Percentiles rank a stretch among this genome's conserved stretches.
phyloP scores from a whole-genome alignment of 169 alveolate genomes.

The Plasmodium yoelii region DNA sequence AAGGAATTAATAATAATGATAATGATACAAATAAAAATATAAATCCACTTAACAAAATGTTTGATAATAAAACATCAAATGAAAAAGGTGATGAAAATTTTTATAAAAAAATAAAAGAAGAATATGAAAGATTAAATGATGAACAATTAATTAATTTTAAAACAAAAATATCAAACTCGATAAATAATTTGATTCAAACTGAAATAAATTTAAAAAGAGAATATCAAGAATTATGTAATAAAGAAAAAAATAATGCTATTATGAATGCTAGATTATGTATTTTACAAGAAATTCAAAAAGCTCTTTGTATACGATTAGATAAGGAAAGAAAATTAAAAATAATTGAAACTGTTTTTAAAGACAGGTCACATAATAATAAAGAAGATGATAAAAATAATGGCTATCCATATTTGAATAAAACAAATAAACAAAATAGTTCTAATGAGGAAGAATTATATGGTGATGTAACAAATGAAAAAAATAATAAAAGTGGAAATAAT shows the following conservation, averaged over 20 bases:
- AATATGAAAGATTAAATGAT: slow-evolving; percentile 41
- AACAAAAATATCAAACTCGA: slow-evolving; percentile 62
- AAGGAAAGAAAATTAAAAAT: slow-evolving; percentile 66
- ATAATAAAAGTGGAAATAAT: slow-evolving; percentile 3
- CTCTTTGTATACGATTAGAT: slow-evolving; percentile 57
- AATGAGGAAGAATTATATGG: not conserved
- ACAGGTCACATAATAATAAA: not conserved
- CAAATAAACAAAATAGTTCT: not conserved
- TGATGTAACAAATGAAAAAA: not conserved
- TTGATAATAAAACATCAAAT: slow-evolving; percentile 48
- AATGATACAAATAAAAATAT: slow-evolving; percentile 6
- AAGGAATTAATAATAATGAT: slow-evolving; percentile 1
- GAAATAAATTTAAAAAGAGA: slow-evolving; percentile 63
- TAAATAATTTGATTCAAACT: slow-evolving; percentile 56
- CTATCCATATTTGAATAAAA: not conserved
- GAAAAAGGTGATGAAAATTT: slow-evolving; percentile 73
- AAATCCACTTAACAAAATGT: slow-evolving; percentile 12
- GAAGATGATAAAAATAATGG: not conserved
- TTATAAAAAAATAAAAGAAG: slow-evolving; percentile 70
- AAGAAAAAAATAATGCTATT: slow-evolving; percentile 64
- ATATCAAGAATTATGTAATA: slow-evolving; percentile 64
- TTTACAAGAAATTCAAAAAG: slow-evolving; percentile 69
- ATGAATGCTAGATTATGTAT: slow-evolving; percentile 64
- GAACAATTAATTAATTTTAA: slow-evolving; percentile 46
- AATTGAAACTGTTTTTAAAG: slow-evolving; percentile 56